These are phyloP conservation scores for Cladosporium velox DNA, from an alignment of 2,329 filamentous ascomycete species.

Conservation along the genomic window DNA sequence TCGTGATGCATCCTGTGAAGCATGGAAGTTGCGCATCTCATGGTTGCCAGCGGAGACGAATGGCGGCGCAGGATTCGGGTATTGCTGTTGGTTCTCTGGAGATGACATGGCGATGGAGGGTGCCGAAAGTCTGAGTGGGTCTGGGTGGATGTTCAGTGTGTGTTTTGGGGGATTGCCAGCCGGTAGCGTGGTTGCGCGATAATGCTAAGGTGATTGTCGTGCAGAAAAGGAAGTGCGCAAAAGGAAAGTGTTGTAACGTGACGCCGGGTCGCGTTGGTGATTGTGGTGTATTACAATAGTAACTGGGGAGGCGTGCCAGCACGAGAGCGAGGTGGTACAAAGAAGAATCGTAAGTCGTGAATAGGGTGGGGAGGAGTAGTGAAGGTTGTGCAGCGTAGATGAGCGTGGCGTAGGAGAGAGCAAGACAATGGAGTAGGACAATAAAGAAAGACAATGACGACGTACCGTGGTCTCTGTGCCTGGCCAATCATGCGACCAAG, in stretches of 20 bases:
- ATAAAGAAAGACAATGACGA: slow-evolving; percentile 29
- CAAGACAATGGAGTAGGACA: slow-evolving; percentile 32
- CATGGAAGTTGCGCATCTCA: slow-evolving; percentile 64
- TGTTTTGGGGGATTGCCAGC: neutral
- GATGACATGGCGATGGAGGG: slow-evolving; percentile 46
- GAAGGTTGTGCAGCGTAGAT: slow-evolving; percentile 15
- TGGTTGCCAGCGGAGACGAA: slow-evolving; percentile 62
- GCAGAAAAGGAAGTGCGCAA: neutral
- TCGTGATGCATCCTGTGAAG: slow-evolving; percentile 56
- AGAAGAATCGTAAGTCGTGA: slow-evolving; percentile 28
- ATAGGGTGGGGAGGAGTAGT: slow-evolving; percentile 10
- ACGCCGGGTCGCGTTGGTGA: slow-evolving; percentile 15
- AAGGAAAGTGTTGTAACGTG: slow-evolving; percentile 3
- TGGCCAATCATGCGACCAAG: slow-evolving; percentile 37
- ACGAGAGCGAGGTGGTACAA: slow-evolving; percentile 22
- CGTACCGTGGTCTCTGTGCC: slow-evolving; percentile 35
- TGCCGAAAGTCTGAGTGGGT: slow-evolving; percentile 32
- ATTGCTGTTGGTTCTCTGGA: slow-evolving; percentile 55
- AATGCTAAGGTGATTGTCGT: neutral
- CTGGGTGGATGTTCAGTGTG: slow-evolving; percentile 25
- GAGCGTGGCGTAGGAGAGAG: slow-evolving; percentile 1
- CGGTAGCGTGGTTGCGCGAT: neutral
- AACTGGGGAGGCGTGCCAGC: slow-evolving; percentile 22
- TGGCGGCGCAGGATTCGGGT: slow-evolving; percentile 58
- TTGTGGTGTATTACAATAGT: slow-evolving; percentile 23